phyloP scores from a whole-genome alignment of 306 rosid species.

The Gastrolobium bilobum region DNA sequence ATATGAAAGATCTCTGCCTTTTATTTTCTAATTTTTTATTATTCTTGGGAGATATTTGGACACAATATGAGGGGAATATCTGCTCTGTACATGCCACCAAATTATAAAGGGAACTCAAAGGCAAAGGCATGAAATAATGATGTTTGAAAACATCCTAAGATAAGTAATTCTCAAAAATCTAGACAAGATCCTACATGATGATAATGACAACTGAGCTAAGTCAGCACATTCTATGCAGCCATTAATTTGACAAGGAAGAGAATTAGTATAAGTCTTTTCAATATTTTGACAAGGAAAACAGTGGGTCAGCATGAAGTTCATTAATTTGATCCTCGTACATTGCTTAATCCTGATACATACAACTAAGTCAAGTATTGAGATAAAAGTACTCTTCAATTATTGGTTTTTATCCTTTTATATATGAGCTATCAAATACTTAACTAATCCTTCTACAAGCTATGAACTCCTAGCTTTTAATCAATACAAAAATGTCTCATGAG shows the following conservation, averaged over 20 bases:
- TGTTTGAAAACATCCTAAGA: constrained; percentile 10
- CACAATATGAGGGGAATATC: neutral
- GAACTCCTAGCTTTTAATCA: constrained; percentile 13
- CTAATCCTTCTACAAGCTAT: constrained; percentile 23
- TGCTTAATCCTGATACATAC: no score
- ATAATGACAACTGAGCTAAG: constrained; percentile 27
- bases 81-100: constrained; percentile 11
- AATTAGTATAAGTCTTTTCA: no score
- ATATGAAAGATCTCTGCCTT: no score
- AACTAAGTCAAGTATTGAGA: no score
- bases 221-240: constrained; percentile 21
- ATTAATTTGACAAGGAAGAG: no score
- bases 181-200: constrained; percentile 26
- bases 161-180: constrained; percentile 14
- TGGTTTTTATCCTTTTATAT: constrained; percentile 16
- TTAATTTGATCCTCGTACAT: no score
- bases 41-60: no score
- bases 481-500: constrained; percentile 20
- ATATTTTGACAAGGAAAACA: no score
- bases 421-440: constrained; percentile 30
- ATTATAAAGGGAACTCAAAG: constrained; percentile 7
- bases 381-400: constrained; percentile 23
- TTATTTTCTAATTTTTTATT: no score
- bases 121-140: constrained; percentile 20
- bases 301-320: no score